Evolutionary conservation across 345 rosid genomes (phyloP).

Genomic region (Trapa bicornis): DNA sequence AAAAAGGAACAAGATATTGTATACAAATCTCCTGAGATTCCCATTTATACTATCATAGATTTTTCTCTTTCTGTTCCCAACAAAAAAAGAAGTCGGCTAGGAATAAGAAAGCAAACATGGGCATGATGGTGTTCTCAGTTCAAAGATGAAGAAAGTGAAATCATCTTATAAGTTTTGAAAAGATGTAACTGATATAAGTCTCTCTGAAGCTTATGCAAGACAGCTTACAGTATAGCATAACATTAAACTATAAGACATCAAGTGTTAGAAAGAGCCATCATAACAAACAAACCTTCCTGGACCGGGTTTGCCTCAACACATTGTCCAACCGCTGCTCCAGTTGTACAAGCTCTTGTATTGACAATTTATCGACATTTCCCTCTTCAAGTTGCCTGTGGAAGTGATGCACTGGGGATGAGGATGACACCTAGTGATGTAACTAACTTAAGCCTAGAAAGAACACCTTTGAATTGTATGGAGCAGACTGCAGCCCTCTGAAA

Average conservation of each 20-base stretch:
- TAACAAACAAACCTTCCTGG: constrained; percentile 1
- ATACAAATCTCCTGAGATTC: too few species aligned
- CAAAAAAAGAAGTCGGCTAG: background rate
- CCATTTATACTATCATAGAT: too few species aligned
- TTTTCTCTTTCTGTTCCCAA: too few species aligned
- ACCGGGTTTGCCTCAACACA: background rate
- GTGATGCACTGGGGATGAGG: background rate
- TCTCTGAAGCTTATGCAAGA: too few species aligned
- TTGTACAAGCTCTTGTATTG: background rate
- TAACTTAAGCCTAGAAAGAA: background rate
- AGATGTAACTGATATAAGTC: background rate
- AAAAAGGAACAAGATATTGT: background rate
- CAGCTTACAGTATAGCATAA: too few species aligned
- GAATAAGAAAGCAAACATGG: background rate
- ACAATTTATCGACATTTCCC: background rate
- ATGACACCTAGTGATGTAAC: background rate
- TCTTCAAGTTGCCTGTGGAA: constrained; percentile 6
- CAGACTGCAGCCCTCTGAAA: constrained; percentile 1
- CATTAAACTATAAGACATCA: background rate
- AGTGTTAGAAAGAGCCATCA: background rate
- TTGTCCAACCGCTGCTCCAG: background rate
- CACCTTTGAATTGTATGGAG: constrained; percentile 14
- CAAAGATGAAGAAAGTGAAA: background rate
- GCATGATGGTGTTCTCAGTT: background rate
- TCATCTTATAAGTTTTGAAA: background rate